Percentiles rank a stretch among this genome's conserved stretches.
phyloP scores from a whole-genome alignment of 78 protist species.

The Creolimax fragrantissima region DNA sequence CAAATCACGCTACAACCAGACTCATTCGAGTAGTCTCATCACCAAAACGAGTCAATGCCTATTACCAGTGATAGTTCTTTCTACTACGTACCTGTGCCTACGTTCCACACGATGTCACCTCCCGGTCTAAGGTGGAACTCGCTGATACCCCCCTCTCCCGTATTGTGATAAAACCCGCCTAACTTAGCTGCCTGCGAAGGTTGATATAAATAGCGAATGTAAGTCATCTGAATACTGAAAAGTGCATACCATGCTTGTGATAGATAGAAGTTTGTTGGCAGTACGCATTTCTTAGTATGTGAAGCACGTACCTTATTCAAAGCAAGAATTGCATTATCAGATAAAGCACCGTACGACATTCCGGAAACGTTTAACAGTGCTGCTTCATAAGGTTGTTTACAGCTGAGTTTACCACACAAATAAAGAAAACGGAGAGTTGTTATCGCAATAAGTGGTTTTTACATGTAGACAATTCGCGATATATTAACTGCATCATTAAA shows the following conservation, averaged over 20 bases:
- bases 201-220: neutral
- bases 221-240: too few relatives aligned
- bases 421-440: too few relatives aligned
- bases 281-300: too few relatives aligned
- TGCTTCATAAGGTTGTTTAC: constrained; percentile 9
- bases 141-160: constrained; percentile 23
- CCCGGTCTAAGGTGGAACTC: constrained; percentile 17
- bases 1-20: too few relatives aligned
- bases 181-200: neutral
- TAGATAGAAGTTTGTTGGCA: too few relatives aligned
- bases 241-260: too few relatives aligned
- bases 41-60: too few relatives aligned
- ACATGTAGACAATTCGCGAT: too few relatives aligned
- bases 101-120: constrained; percentile 23
- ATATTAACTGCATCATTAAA: too few relatives aligned
- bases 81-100: neutral
- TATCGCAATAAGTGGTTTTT: too few relatives aligned
- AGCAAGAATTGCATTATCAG: constrained; percentile 13
- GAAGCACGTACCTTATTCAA: neutral
- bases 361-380: constrained; percentile 2
- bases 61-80: neutral
- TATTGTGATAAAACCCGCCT: constrained; percentile 12
- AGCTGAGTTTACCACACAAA: too few relatives aligned
- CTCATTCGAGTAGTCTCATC: too few relatives aligned
- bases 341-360: constrained; percentile 26